phyloP scores from a whole-genome alignment of 2,329 filamentous ascomycete genomes.

The Pseudogymnoascus sp. region DNA sequence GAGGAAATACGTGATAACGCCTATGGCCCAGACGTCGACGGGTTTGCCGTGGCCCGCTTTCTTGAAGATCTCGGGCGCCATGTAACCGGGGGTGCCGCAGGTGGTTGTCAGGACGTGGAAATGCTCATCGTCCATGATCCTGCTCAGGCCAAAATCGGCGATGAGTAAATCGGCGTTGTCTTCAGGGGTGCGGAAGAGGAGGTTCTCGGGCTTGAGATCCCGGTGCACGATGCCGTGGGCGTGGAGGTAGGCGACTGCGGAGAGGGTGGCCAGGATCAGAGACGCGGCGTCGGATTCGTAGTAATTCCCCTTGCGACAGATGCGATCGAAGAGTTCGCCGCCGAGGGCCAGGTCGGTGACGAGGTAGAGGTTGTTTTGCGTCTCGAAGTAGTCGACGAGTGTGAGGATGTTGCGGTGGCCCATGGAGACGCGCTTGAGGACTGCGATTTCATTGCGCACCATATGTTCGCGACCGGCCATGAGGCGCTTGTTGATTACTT shows the following conservation, averaged over 20 bases:
- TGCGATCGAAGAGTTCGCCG: constrained; percentile 95
- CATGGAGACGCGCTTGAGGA: constrained; percentile 97
- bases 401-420: constrained; percentile 97
- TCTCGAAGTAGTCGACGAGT: constrained; percentile 98
- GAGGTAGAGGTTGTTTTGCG: constrained; percentile 98
- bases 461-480: constrained; percentile 98
- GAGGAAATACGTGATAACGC: constrained; percentile 97
- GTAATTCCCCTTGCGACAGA: constrained; percentile 97
- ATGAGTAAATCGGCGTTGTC: constrained; percentile 96
- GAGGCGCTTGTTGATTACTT: constrained; percentile 97
- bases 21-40: constrained; percentile 96
- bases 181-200: constrained; percentile 92
- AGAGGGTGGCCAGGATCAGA: constrained; percentile 87
- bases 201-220: constrained; percentile 94
- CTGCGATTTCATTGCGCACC: constrained; percentile 97
- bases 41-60: constrained; percentile 97
- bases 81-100: constrained; percentile 95
- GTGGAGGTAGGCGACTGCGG: constrained; percentile 96
- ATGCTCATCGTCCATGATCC: constrained; percentile 98
- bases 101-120: constrained; percentile 97
- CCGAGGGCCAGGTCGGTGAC: constrained; percentile 95
- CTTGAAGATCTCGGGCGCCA: constrained; percentile 99
- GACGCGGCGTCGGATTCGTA: constrained; percentile 96
- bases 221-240: constrained; percentile 98
- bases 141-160: constrained; percentile 83